These are phyloP conservation scores for Dioscorea zingiberensis DNA, from an alignment of 106 monocot genomes.

Conservation along the genomic window DNA sequence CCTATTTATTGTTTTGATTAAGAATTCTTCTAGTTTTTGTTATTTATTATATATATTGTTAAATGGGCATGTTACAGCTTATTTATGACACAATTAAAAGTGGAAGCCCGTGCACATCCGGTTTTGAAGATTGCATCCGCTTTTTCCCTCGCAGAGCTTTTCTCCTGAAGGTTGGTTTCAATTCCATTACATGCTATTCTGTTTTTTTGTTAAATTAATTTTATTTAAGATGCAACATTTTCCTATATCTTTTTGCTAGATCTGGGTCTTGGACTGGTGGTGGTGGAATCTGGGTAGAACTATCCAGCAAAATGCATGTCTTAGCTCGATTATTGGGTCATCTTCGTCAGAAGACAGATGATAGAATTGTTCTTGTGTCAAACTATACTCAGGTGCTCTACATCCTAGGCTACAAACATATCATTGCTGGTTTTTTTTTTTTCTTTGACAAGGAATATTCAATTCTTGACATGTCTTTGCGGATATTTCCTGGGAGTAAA, in stretches of 20 bases:
- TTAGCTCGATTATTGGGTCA: constrained; percentile 77
- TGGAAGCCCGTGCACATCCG: constrained; percentile 71
- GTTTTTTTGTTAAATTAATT: too few species aligned
- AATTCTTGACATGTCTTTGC: too few species aligned
- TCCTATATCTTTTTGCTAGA: constrained; percentile 28
- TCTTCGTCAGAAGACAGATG: constrained; percentile 89
- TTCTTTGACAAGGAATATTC: too few species aligned
- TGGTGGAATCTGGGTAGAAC: constrained; percentile 91
- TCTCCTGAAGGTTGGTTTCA: constrained; percentile 67
- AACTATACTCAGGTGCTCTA: constrained; percentile 92
- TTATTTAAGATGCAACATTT: background rate
- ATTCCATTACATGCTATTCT: too few species aligned
- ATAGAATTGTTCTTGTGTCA: constrained; percentile 97
- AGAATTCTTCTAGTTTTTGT: too few species aligned
- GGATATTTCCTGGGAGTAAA: too few species aligned
- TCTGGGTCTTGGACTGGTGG: constrained; percentile 96
- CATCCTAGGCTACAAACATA: background rate
- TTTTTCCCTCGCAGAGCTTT: constrained; percentile 87
- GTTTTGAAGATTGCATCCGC: constrained; percentile 81
- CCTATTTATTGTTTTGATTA: too few species aligned
- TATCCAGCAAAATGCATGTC: constrained; percentile 98
- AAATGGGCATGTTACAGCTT: constrained; percentile 43
- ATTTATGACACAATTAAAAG: constrained; percentile 94
- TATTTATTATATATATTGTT: too few species aligned
- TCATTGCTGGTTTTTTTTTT: too few species aligned